Conservation (phyloP, 768 basidiomycete genomes). For the Galerina marginata region DNA sequence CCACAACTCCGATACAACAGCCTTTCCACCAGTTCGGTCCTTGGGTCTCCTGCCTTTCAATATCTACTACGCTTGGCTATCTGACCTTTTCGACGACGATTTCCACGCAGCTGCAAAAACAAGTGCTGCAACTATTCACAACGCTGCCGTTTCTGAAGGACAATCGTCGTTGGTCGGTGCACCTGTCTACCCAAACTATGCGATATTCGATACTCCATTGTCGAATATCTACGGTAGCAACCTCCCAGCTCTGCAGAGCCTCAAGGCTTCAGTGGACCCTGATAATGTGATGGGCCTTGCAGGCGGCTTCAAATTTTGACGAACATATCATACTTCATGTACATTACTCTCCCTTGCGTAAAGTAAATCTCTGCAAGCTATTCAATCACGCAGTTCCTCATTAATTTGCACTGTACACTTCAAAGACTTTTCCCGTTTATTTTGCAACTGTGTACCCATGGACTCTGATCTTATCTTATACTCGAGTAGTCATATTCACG, state of each 20-base stretch:
- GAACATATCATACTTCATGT: background rate
- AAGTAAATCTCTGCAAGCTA: background rate
- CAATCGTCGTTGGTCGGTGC: slow-evolving; percentile 39
- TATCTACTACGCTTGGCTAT: slow-evolving; percentile 33
- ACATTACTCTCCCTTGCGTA: background rate
- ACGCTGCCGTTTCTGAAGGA: slow-evolving; percentile 38
- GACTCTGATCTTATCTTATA: no score
- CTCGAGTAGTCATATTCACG: no score
- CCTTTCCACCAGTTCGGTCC: slow-evolving; percentile 47
- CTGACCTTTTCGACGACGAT: slow-evolving; percentile 21
- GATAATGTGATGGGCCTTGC: slow-evolving; percentile 67
- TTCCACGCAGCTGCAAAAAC: slow-evolving; percentile 44
- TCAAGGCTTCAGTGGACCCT: slow-evolving; percentile 59
- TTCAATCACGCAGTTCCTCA: no score
- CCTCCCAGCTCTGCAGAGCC: slow-evolving; percentile 40
- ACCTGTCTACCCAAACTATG: slow-evolving; percentile 54
- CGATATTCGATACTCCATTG: slow-evolving; percentile 55
- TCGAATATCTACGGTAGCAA: slow-evolving; percentile 58
- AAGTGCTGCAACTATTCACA: slow-evolving; percentile 41
- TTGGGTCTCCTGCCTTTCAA: slow-evolving; percentile 32
- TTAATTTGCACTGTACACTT: no score
- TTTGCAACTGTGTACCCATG: no score
- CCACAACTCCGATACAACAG: slow-evolving; percentile 41
- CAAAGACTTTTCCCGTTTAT: no score
- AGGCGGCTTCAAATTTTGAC: slow-evolving; percentile 62